Percentiles rank a stretch among this genome's conserved stretches.
Conservation (phyloP, 2,329 filamentous ascomycete species). For the Pseudogymnoascus sp. region DNA sequence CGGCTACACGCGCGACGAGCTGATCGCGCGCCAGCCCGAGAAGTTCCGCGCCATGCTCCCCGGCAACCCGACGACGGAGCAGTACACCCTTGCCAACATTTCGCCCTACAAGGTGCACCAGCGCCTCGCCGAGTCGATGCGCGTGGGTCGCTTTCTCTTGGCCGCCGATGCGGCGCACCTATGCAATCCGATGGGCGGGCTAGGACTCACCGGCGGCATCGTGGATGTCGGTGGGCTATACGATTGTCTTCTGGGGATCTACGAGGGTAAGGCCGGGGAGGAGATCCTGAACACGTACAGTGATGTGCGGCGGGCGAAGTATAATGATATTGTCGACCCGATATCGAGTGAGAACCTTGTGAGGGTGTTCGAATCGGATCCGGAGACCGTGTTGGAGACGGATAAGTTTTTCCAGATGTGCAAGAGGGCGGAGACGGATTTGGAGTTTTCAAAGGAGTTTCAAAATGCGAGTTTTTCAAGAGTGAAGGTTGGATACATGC, state of each 20-base stretch:
- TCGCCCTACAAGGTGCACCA: no score
- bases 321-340: slow-evolving; percentile 31
- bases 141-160: no score
- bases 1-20: slow-evolving; percentile 39
- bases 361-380: slow-evolving; percentile 28
- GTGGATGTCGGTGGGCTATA: no score
- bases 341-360: slow-evolving; percentile 34
- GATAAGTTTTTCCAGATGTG: slow-evolving; percentile 31
- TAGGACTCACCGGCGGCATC: no score
- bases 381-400: slow-evolving; percentile 28
- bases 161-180: no score
- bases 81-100: no score
- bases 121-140: no score
- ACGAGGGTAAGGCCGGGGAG: slow-evolving; percentile 27
- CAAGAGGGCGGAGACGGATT: slow-evolving; percentile 26
- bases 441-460: slow-evolving; percentile 22
- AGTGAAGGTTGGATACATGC: background rate
- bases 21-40: slow-evolving; percentile 41
- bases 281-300: slow-evolving; percentile 32
- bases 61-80: no score
- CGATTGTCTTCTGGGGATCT: slow-evolving; percentile 22
- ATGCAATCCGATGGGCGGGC: no score
- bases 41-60: slow-evolving; percentile 33
- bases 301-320: slow-evolving; percentile 30
- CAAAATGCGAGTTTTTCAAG: slow-evolving; percentile 20